Evolutionary conservation across 768 basidiomycete species (phyloP).

Genomic region (Dictyophora rubrovolvata): DNA sequence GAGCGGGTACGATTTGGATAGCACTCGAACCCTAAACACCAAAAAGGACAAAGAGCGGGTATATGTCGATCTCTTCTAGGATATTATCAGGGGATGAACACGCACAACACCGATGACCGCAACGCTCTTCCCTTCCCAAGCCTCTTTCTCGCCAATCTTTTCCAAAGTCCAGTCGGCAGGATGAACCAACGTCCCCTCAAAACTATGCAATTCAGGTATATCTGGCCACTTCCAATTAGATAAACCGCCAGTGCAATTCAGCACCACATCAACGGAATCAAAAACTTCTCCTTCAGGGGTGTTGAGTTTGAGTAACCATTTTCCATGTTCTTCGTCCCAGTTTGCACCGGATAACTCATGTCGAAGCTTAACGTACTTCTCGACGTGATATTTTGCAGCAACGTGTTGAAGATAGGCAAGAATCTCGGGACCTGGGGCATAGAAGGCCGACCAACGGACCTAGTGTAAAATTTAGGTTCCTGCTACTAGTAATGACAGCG

Average conservation of each 20-base stretch:
- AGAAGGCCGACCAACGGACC: constrained; percentile 53
- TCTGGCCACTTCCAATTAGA: constrained; percentile 62
- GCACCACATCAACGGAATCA: constrained; percentile 46
- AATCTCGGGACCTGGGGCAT: constrained; percentile 51
- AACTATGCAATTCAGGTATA: constrained; percentile 45
- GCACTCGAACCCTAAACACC: constrained; percentile 47
- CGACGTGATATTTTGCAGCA: constrained; percentile 47
- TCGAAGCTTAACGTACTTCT: constrained; percentile 41
- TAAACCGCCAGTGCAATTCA: constrained; percentile 42
- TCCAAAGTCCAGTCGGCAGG: constrained; percentile 49
- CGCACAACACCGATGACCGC: constrained; percentile 53
- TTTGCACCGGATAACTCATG: constrained; percentile 44
- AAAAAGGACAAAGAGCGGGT: too few relatives aligned
- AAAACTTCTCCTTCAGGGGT: constrained; percentile 30
- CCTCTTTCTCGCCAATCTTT: constrained; percentile 36
- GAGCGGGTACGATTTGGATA: constrained; percentile 47
- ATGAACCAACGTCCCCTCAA: constrained; percentile 50
- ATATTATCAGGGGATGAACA: constrained; percentile 9
- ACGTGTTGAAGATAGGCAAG: constrained; percentile 40
- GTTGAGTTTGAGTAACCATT: constrained; percentile 44
- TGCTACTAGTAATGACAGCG: background rate
- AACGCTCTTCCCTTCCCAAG: constrained; percentile 43
- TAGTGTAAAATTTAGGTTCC: constrained; percentile 15
- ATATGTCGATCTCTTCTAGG: background rate
- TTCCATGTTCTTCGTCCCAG: constrained; percentile 39